Evolutionary conservation across 106 monocot genomes (phyloP), one percentile per base, ranked within the genome.

Genomic region (Allium cepa): DNA sequence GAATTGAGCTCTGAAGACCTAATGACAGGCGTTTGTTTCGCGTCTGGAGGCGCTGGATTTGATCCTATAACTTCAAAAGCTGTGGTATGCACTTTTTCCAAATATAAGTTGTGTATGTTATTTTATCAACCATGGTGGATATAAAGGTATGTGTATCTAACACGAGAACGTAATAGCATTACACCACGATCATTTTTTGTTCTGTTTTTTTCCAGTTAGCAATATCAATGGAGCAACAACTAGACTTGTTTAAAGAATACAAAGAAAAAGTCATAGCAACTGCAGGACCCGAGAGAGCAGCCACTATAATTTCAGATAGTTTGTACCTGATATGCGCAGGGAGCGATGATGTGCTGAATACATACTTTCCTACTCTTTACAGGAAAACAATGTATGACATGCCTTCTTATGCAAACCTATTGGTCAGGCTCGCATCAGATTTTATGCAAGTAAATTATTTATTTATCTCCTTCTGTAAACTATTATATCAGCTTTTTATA

Each of bases 21-120:
- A 11, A 46, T 87, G 48, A 91, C 87, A 16, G 87, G 91, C 7
- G 87, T 91, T 0, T 84, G 86, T 81, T 91, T 91, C 47, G 91
- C 91, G 10, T 91, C 84, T 8, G 87, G 91, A 8, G 91, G 84
- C 0, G 53, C 71, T 8, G 91, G 91, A 15, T 84, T 63, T 17
- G 91, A 91, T 56, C 91, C 87, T 7, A 47, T 91, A 26, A 91
- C 91, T 14, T 45, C 83, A 9, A 66, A 60, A 13, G 0, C 82
- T 2, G 77, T 57, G 63, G 86, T 87, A 72, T 36, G 36, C 36
- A 36, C 36, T 36, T 36, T 36, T 36, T 36, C 36, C 36, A 36
- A 36, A 1, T 22, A 1, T 36, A 36, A 36, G 0, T 36, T 36
- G 0, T 36, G 5, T 36, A 1, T 36, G 36, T 36, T 36, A 36